Evolutionary conservation across 2,329 filamentous ascomycete genomes (phyloP).

Genomic region (Domatiomyces globalis): DNA sequence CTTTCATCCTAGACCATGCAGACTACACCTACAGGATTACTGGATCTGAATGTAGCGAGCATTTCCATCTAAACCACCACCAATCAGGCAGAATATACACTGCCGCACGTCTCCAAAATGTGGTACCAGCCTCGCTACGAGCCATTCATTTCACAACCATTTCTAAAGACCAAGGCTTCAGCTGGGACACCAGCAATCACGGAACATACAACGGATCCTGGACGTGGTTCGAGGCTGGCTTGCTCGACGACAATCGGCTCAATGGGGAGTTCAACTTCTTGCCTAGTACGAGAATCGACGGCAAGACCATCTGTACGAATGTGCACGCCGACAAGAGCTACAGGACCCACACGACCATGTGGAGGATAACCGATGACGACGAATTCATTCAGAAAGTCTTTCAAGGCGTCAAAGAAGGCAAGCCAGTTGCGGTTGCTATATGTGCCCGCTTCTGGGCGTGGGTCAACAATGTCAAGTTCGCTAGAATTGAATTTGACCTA

Average conservation of each 20-base stretch:
- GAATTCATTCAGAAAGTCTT: conserved; percentile 1
- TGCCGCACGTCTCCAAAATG: not conserved
- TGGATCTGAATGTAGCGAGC: not conserved
- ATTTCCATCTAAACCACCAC: not conserved
- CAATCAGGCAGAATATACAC: not conserved
- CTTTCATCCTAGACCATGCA: not conserved
- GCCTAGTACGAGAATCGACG: not conserved
- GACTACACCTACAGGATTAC: not conserved
- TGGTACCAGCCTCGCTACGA: conserved; percentile 2
- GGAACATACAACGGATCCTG: conserved; percentile 4
- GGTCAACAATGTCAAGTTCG: conserved; percentile 3
- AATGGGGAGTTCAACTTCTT: not conserved
- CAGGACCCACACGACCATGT: conserved; percentile 2
- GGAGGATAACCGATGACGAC: conserved; percentile 1
- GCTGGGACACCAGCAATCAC: conserved; percentile 3
- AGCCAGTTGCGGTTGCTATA: conserved; percentile 2
- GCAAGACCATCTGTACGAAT: conserved; percentile 2
- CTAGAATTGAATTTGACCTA: not conserved
- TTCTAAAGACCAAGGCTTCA: conserved; percentile 5
- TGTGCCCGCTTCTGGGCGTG: conserved; percentile 4
- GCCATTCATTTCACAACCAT: conserved; percentile 2
- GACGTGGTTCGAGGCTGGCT: conserved; percentile 8
- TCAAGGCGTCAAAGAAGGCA: conserved; percentile 3
- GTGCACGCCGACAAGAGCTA: conserved; percentile 3
- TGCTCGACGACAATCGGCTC: not conserved